Evolutionary conservation across 179 eudicot genomes (phyloP).

Genomic region (Pouteria campechiana): DNA sequence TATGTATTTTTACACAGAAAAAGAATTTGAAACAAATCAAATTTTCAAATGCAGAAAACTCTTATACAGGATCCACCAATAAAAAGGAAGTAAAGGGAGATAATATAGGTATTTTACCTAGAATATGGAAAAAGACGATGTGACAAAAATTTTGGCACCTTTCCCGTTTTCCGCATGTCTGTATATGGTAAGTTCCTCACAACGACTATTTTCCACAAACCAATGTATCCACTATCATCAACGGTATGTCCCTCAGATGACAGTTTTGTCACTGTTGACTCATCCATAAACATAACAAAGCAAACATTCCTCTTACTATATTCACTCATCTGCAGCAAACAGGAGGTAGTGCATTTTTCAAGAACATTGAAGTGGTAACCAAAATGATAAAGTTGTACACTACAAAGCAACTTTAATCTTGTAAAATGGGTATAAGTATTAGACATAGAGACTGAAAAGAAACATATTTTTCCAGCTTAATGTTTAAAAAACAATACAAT

Average conservation of each 20-base stretch:
- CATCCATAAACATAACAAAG: constrained; percentile 94
- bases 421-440: too few relatives aligned
- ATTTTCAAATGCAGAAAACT: too few relatives aligned
- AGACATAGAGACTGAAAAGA: too few relatives aligned
- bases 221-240: constrained; percentile 64
- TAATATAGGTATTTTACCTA: constrained; percentile 72
- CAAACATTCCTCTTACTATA: constrained; percentile 82
- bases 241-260: constrained; percentile 66
- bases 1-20: too few relatives aligned
- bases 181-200: constrained; percentile 74
- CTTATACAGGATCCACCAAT: background rate
- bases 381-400: too few relatives aligned
- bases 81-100: constrained; percentile 3
- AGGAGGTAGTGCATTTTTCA: too few relatives aligned
- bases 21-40: too few relatives aligned
- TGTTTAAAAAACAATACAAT: too few relatives aligned
- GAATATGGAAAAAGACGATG: constrained; percentile 96
- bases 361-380: too few relatives aligned
- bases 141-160: constrained; percentile 94
- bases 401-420: too few relatives aligned
- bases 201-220: constrained; percentile 77
- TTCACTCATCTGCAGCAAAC: constrained; percentile 74
- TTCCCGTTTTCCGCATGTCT: constrained; percentile 96
- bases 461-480: too few relatives aligned
- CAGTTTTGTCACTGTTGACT: constrained; percentile 55